These are phyloP conservation scores for Suillus tomentosus DNA, from an alignment of 768 basidiomycete species.

Conservation along the genomic window DNA sequence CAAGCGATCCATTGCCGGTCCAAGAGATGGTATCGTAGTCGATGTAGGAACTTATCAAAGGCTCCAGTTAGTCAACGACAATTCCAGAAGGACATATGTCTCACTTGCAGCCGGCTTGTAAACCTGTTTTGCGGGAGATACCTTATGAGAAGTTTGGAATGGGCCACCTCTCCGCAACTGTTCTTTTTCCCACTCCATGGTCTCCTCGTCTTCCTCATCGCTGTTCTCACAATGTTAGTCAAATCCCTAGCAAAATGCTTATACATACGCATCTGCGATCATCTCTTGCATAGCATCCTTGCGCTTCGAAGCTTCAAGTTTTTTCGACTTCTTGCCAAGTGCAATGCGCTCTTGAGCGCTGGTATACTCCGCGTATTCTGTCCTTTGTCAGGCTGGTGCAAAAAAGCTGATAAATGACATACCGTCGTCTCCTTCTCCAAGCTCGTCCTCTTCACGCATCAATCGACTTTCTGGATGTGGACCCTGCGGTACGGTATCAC, in stretches of 20 bases:
- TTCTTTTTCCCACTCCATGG: conserved; percentile 82
- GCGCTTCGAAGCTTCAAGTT: conserved; percentile 65
- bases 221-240: conserved; percentile 35
- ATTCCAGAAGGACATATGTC: conserved; percentile 20
- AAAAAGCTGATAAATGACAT: conserved; percentile 23
- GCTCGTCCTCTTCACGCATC: conserved; percentile 82
- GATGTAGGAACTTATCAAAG: conserved; percentile 59
- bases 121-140: conserved; percentile 47
- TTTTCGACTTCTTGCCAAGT: conserved; percentile 79
- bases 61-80: conserved; percentile 17
- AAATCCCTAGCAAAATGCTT: not conserved
- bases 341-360: conserved; percentile 87
- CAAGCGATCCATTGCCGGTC: conserved; percentile 59
- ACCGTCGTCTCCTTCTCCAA: conserved; percentile 91
- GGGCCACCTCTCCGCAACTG: conserved; percentile 79
- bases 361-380: conserved; percentile 87
- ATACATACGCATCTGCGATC: conserved; percentile 77
- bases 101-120: conserved; percentile 78
- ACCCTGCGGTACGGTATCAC: conserved; percentile 55
- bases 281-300: conserved; percentile 75
- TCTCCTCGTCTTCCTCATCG: conserved; percentile 83
- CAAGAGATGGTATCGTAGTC: conserved; percentile 65
- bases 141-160: conserved; percentile 36
- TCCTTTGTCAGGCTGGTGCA: conserved; percentile 16
- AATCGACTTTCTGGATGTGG: conserved; percentile 87